Conservation (phyloP, 2,329 filamentous ascomycete genomes). For the Aspergillus pseudoviridinutans region DNA sequence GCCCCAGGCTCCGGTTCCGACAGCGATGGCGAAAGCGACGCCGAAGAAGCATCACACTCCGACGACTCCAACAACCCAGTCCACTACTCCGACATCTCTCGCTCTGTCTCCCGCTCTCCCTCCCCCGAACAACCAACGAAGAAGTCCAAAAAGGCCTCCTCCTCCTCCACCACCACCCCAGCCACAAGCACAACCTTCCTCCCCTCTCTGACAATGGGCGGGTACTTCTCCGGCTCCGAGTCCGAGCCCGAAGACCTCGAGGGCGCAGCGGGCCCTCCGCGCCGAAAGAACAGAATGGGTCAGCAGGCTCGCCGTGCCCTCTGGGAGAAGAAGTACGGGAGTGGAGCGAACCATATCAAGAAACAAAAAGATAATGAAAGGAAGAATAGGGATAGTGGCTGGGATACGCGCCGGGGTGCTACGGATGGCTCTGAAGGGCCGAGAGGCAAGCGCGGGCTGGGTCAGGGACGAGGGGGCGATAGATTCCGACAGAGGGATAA, state of each 20-base stretch:
- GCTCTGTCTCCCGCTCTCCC: slow-evolving; percentile 30
- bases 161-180: slow-evolving; percentile 11
- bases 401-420: slow-evolving; percentile 59
- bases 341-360: slow-evolving; percentile 55
- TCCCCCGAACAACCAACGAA: slow-evolving; percentile 27
- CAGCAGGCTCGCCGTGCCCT: slow-evolving; percentile 59
- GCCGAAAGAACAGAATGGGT: slow-evolving; percentile 59
- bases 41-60: not conserved
- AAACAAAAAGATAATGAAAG: slow-evolving; percentile 34
- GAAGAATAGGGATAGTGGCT: slow-evolving; percentile 48
- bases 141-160: slow-evolving; percentile 19
- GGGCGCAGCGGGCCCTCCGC: slow-evolving; percentile 29
- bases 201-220: slow-evolving; percentile 57
- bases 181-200: slow-evolving; percentile 51
- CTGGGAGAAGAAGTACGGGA: slow-evolving; percentile 60
- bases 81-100: slow-evolving; percentile 26
- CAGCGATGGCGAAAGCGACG: slow-evolving; percentile 10
- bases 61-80: slow-evolving; percentile 7
- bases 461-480: slow-evolving; percentile 11
- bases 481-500: not conserved
- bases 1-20: slow-evolving; percentile 24
- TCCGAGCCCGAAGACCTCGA: slow-evolving; percentile 50
- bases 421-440: slow-evolving; percentile 25
- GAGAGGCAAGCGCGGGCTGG: slow-evolving; percentile 24
- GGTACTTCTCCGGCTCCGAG: slow-evolving; percentile 61